Percentiles rank a stretch among this genome's conserved stretches.
phyloP scores from a whole-genome alignment of 768 basidiomycete genomes.

The Boletus eberwhitei region DNA sequence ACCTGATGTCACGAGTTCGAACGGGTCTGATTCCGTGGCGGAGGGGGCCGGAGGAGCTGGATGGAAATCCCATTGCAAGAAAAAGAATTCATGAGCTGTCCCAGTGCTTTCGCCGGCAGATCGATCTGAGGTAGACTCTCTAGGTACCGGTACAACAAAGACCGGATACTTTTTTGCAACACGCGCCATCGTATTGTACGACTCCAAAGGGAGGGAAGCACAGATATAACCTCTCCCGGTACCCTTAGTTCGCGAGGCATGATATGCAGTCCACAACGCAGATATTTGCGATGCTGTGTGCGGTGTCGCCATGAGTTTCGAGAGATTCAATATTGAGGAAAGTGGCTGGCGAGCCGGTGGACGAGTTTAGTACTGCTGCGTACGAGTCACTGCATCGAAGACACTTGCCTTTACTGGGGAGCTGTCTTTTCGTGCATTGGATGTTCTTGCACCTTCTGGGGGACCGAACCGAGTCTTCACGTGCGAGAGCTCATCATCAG shows the following conservation, averaged over 20 bases:
- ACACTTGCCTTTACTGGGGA: constrained; percentile 61
- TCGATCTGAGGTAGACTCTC: constrained; percentile 33
- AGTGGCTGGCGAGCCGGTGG: constrained; percentile 57
- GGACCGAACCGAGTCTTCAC: constrained; percentile 6
- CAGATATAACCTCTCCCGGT: constrained; percentile 84
- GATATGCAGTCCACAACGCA: constrained; percentile 87
- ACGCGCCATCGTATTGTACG: constrained; percentile 67
- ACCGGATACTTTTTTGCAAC: constrained; percentile 64
- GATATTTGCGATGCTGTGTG: constrained; percentile 74
- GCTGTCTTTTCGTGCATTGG: constrained; percentile 50
- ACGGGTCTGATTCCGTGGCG: constrained; percentile 41
- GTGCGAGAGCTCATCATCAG: constrained; percentile 4
- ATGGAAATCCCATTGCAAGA: constrained; percentile 89
- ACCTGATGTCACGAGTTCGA: constrained; percentile 33
- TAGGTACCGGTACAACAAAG: constrained; percentile 81
- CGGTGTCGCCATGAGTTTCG: constrained; percentile 59
- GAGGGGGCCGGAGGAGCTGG: constrained; percentile 60
- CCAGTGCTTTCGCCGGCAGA: constrained; percentile 32
- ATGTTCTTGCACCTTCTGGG: constrained; percentile 1
- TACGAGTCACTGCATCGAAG: not conserved
- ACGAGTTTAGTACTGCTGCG: not conserved
- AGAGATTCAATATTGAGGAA: constrained; percentile 73
- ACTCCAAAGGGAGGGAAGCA: constrained; percentile 70
- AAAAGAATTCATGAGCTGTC: constrained; percentile 72
- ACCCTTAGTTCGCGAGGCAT: constrained; percentile 73